phyloP scores from a whole-genome alignment of 1,284 basidiomycete genomes.

The Trichosporon ovoides region DNA sequence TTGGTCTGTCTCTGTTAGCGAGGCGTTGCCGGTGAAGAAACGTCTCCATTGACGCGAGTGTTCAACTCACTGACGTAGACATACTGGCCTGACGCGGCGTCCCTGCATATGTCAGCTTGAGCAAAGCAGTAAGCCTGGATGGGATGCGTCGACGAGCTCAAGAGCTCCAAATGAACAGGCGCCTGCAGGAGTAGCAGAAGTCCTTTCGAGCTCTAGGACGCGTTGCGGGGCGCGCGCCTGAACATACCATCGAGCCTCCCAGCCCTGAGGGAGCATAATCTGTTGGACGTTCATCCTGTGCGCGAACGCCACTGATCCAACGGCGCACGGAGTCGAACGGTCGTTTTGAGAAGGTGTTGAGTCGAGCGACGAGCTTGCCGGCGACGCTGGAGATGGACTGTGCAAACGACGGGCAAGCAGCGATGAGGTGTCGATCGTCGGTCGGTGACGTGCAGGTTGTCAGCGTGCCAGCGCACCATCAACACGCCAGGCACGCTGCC shows the following conservation, averaged over 20 bases:
- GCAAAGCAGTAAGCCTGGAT: background rate
- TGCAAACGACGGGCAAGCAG: background rate
- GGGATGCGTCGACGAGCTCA: background rate
- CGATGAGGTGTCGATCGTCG: conserved; percentile 5
- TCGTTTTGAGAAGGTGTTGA: background rate
- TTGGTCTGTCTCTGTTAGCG: conserved; percentile 33
- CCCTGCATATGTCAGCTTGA: conserved; percentile 55
- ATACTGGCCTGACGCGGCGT: conserved; percentile 70
- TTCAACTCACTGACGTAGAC: conserved; percentile 66
- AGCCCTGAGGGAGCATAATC: conserved; percentile 67
- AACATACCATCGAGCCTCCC: conserved; percentile 78
- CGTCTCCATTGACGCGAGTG: background rate
- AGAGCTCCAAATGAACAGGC: background rate
- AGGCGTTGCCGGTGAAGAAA: background rate
- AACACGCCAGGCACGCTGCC: conserved; percentile 2
- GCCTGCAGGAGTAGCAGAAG: background rate
- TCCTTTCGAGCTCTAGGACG: conserved; percentile 19
- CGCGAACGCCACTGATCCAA: background rate
- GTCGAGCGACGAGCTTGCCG: background rate
- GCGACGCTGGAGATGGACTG: background rate
- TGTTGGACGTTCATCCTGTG: conserved; percentile 28
- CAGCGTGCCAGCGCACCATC: background rate
- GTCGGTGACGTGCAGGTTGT: background rate
- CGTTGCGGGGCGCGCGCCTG: conserved; percentile 58
- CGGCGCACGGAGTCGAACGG: conserved; percentile 3